phyloP scores from a whole-genome alignment of 805 yeast species.

The Candida manassasensis region DNA sequence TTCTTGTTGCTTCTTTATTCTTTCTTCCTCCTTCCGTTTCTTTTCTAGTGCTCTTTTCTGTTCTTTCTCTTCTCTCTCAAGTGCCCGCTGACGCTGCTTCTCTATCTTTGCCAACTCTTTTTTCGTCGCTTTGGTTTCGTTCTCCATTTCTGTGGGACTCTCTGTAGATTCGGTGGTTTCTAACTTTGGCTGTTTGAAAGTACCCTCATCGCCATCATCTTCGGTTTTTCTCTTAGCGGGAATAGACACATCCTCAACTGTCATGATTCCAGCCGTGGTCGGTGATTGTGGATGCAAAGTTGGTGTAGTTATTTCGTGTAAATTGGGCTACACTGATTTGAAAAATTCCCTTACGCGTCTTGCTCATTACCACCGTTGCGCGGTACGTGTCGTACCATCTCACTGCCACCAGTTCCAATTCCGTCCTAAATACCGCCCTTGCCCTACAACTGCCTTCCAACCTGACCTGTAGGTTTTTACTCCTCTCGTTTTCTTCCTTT shows the following conservation, averaged over 20 bases:
- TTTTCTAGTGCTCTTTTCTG: slow-evolving; percentile 16
- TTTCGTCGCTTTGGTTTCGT: slow-evolving; percentile 11
- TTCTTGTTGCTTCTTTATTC: slow-evolving; percentile 10
- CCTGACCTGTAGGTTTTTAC: no score
- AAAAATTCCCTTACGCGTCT: no score
- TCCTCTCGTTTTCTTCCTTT: no score
- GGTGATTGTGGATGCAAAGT: no score
- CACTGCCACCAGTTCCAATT: no score
- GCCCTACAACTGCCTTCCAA: no score
- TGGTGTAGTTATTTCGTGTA: no score
- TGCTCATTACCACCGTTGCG: no score
- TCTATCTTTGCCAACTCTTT: slow-evolving; percentile 14
- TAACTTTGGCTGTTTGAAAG: slow-evolving; percentile 1
- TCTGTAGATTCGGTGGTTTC: slow-evolving; percentile 3
- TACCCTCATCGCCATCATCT: slow-evolving; percentile 1
- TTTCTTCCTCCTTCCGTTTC: slow-evolving; percentile 10
- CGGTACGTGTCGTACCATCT: no score
- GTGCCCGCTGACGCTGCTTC: slow-evolving; percentile 10
- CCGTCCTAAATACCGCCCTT: no score
- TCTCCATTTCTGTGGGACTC: neutral
- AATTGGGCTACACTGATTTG: no score
- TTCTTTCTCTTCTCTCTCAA: slow-evolving; percentile 10
- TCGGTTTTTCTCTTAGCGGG: slow-evolving; percentile 5
- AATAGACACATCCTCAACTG: neutral
- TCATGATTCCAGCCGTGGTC: no score